These are phyloP conservation scores for Knoxia roxburghii DNA, from an alignment of 257 asterid species.

Conservation along the genomic window DNA sequence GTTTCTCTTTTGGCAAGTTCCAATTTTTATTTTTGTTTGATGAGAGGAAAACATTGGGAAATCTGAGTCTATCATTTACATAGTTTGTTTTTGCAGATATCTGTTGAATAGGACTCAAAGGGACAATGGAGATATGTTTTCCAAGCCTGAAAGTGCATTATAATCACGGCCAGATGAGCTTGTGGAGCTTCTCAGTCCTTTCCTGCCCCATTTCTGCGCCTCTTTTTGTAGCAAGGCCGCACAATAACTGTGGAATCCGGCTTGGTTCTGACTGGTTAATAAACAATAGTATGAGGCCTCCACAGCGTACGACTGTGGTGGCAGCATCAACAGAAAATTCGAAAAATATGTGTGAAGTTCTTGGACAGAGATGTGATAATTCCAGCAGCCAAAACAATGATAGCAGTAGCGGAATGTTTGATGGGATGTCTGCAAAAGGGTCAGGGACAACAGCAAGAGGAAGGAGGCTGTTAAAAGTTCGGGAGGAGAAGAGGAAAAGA, in stretches of 20 bases:
- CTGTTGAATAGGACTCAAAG: not conserved
- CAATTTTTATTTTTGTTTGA: too few relatives aligned
- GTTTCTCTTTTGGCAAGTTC: not conserved
- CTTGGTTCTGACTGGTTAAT: constrained; percentile 9
- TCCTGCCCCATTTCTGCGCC: constrained; percentile 23
- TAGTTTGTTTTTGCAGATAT: not conserved
- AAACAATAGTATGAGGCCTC: constrained; percentile 12
- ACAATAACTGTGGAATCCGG: constrained; percentile 13
- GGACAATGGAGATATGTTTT: not conserved
- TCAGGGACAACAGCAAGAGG: constrained; percentile 92
- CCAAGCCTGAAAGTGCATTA: not conserved
- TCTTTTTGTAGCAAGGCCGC: constrained; percentile 27
- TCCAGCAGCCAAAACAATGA: not conserved
- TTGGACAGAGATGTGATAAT: constrained; percentile 1
- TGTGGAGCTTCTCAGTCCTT: constrained; percentile 10
- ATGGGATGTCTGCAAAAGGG: constrained; percentile 51
- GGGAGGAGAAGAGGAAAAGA: constrained; percentile 89
- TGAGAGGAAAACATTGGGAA: not conserved
- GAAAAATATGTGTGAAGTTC: constrained; percentile 25
- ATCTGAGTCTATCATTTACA: not conserved
- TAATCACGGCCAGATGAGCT: not conserved
- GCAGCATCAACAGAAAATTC: constrained; percentile 19
- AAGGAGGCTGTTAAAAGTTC: constrained; percentile 70
- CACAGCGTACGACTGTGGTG: constrained; percentile 18
- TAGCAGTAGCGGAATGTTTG: constrained; percentile 13